phyloP scores from a whole-genome alignment of 345 rosid genomes.

The Dovyalis caffra region DNA sequence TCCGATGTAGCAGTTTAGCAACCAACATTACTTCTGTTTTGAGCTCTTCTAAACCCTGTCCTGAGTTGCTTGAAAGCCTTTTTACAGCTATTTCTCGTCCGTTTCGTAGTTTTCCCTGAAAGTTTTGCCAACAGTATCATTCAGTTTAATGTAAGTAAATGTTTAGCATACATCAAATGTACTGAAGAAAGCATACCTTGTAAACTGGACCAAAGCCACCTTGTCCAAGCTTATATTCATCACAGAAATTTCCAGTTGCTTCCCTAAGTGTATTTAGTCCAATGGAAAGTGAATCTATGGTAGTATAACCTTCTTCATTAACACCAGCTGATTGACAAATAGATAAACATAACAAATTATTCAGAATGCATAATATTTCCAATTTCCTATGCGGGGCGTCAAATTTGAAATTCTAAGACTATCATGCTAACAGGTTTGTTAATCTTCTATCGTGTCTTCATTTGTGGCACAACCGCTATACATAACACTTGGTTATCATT shows the following conservation, averaged over 20 bases:
- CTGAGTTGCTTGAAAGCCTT: neutral
- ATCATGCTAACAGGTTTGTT: neutral
- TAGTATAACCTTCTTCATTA: slow-evolving; percentile 11
- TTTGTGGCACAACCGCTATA: too few species aligned
- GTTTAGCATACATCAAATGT: neutral
- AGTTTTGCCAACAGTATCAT: neutral
- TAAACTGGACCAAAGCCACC: slow-evolving; percentile 50
- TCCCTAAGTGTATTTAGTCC: slow-evolving; percentile 26
- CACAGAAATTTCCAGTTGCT: slow-evolving; percentile 41
- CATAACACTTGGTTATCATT: too few species aligned
- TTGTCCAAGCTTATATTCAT: slow-evolving; percentile 35
- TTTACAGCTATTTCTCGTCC: neutral
- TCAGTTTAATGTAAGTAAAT: neutral
- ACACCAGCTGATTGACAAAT: slow-evolving; percentile 4
- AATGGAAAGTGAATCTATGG: slow-evolving; percentile 28
- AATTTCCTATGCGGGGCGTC: neutral
- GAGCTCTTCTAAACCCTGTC: neutral
- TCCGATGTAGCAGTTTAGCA: slow-evolving; percentile 4
- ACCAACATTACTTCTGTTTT: neutral
- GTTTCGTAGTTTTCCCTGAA: neutral
- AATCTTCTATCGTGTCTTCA: neutral
- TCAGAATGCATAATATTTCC: neutral
- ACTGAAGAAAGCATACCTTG: slow-evolving; percentile 18
- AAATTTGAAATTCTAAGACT: neutral
- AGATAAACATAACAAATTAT: too few species aligned